phyloP scores from a whole-genome alignment of 2,329 filamentous ascomycete species.

The Colletotrichum camelliae region DNA sequence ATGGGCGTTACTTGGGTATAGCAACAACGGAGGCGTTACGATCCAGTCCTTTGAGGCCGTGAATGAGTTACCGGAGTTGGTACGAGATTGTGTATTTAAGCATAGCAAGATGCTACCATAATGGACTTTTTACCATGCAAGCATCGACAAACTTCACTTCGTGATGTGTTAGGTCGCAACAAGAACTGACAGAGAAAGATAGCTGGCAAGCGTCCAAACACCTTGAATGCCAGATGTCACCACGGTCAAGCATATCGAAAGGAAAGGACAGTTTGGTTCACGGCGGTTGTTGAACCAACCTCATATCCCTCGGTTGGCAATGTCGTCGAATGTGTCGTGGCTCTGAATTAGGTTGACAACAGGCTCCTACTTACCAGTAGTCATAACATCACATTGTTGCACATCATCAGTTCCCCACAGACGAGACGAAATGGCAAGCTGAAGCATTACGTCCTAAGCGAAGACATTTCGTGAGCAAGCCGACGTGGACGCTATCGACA shows the following conservation, averaged over 20 bases:
- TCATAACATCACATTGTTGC: not conserved
- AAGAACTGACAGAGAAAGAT: not conserved
- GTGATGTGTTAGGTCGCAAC: not conserved
- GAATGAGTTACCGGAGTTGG: not conserved
- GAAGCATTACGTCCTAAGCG: not conserved
- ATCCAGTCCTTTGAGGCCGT: conserved; percentile 1
- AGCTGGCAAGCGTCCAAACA: too few species aligned
- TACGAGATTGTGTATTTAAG: not conserved
- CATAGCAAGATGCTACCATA: not conserved
- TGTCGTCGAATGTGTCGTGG: too few species aligned
- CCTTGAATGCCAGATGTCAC: too few species aligned
- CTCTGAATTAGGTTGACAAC: too few species aligned
- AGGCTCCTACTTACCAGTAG: too few species aligned
- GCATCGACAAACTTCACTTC: not conserved
- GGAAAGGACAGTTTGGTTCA: too few species aligned
- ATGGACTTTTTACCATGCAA: not conserved
- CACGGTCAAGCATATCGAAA: too few species aligned
- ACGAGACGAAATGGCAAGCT: not conserved
- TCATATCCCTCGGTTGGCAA: too few species aligned
- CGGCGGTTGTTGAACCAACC: too few species aligned
- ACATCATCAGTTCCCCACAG: not conserved
- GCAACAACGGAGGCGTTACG: not conserved
- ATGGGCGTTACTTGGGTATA: not conserved
- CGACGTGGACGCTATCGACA: too few species aligned
- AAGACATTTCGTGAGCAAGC: too few species aligned